Percentiles rank a stretch among this genome's conserved stretches.
These are phyloP conservation scores for Gyrodon tennesseensis DNA, from an alignment of 1,284 basidiomycete species.

Conservation along the genomic window DNA sequence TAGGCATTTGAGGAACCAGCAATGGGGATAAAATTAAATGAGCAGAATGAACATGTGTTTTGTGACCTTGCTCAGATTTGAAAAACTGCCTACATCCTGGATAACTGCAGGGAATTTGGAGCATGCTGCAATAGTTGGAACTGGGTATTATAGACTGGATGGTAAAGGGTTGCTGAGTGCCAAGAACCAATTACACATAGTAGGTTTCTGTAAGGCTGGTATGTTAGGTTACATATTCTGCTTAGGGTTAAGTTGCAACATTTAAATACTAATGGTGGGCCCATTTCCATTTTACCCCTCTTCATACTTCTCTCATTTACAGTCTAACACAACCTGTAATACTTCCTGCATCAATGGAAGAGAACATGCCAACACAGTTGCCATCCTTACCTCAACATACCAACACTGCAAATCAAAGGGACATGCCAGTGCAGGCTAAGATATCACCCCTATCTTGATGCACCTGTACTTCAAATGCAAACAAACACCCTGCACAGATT, in stretches of 20 bases:
- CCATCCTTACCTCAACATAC: no score
- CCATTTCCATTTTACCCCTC: not conserved
- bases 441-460: not conserved
- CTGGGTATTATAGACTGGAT: not conserved
- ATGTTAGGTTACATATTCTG: not conserved
- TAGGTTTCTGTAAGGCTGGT: not conserved
- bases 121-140: not conserved
- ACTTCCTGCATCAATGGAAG: not conserved
- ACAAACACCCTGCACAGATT: not conserved
- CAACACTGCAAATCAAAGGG: no score
- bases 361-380: not conserved
- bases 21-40: not conserved
- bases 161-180: no score
- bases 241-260: not conserved
- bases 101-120: not conserved
- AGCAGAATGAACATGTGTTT: not conserved
- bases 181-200: not conserved
- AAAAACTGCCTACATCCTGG: not conserved
- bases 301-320: not conserved
- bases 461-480: not conserved
- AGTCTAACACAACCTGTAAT: not conserved
- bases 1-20: not conserved
- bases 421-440: no score
- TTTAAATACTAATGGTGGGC: not conserved
- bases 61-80: not conserved